phyloP scores from a whole-genome alignment of 2,329 filamentous ascomycete species.

The Trichoderma cornu-damae region DNA sequence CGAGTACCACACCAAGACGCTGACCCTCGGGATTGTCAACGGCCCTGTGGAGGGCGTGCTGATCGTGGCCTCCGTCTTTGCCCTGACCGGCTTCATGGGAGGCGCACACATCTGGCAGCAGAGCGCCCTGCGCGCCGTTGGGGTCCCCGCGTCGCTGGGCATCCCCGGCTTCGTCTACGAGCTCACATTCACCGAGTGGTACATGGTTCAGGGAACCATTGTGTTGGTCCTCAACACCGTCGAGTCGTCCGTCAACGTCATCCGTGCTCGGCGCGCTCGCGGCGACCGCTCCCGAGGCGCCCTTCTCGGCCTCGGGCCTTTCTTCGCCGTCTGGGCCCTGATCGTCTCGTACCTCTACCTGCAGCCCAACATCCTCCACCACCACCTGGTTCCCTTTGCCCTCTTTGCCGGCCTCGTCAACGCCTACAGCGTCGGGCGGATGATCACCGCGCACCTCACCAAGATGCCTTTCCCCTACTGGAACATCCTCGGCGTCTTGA shows the following conservation, averaged over 20 bases:
- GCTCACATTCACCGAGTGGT: constrained; percentile 86
- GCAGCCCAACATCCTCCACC: constrained; percentile 74
- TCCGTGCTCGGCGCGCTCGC: constrained; percentile 69
- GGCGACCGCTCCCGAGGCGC: constrained; percentile 68
- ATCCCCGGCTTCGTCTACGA: constrained; percentile 70
- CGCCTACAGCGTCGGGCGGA: constrained; percentile 90
- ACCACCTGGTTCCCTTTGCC: constrained; percentile 83
- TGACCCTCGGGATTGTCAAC: constrained; percentile 86
- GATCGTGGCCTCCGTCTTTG: constrained; percentile 75
- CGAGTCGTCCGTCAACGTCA: constrained; percentile 75
- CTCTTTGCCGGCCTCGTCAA: constrained; percentile 87
- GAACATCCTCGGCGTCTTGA: constrained; percentile 76
- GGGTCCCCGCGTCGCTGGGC: constrained; percentile 57
- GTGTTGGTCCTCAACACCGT: constrained; percentile 82
- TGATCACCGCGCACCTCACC: constrained; percentile 91
- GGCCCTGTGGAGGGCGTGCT: constrained; percentile 93
- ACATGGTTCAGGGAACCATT: constrained; percentile 77
- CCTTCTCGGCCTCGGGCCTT: constrained; percentile 76
- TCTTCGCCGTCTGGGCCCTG: constrained; percentile 71
- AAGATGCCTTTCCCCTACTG: constrained; percentile 84
- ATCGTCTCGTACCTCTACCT: constrained; percentile 75
- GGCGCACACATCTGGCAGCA: constrained; percentile 92
- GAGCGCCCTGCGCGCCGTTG: constrained; percentile 66
- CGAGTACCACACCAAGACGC: constrained; percentile 94
- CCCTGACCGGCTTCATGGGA: constrained; percentile 76